Evolutionary conservation across 768 basidiomycete species (phyloP), one percentile per base, ranked within the genome.

Genomic region (Lyophyllum atratum): DNA sequence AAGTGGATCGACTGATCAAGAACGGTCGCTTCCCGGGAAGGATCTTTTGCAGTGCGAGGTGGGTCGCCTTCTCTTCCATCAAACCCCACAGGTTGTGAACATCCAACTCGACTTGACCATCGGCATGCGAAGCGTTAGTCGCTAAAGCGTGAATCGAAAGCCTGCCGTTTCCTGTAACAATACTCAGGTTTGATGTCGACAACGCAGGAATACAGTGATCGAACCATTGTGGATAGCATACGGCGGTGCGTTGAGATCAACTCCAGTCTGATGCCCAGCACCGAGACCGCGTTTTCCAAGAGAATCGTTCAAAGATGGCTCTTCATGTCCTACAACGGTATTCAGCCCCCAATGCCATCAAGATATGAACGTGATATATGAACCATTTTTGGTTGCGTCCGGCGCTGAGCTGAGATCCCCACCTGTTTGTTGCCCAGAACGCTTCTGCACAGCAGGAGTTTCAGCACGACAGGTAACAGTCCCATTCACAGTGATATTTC

Each of bases 161-260:
- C 0, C 74, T 71, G 2, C 82, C 86, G 58, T 70, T 66, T 9
- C 79, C 87, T 85, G 50, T 17, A 47, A 44, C 14, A 39, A 45
- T 55, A 11, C 44, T 53, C 28, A 45, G 46, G 47, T 12, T 49
- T 44, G 56, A 33, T 6, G 28, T 33, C 43, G 49, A 43, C 24
- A 17, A 49, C 48, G 49, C 14, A 19, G 34, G 26, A 45, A 22
- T 21, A 24, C 14, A 26, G 28, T 29, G 55, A 39, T 58, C 74
- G 60, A 40, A 84, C 87, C 86, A 58, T 92, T 89, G 70, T 90
- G 86, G 53, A 92, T 86, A 1, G 84, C 75, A 58, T 90, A 91
- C 14, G 85, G 83, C 10, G 87, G 89, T 0, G 58, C 60, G 66
- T 83, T 86, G 28, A 88, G 64, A 62, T 87, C 71, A 5, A 81